Evolutionary conservation across 2,329 filamentous ascomycete genomes (phyloP), one percentile per base, ranked within the genome.

Genomic region (Colletotrichum viniferum): DNA sequence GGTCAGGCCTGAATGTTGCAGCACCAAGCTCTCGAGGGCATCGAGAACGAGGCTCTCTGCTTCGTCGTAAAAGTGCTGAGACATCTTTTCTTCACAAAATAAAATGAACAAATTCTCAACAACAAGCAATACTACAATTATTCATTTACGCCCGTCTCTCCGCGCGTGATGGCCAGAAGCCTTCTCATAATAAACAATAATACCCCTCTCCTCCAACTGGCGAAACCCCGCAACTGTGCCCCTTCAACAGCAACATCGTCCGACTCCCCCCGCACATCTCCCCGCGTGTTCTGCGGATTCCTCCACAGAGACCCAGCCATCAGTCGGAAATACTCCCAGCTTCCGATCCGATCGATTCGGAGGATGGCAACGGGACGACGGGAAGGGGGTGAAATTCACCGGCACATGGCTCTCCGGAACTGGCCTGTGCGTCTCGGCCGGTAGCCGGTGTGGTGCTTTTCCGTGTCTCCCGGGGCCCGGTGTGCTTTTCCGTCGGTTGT

Each of bases 1-100:
- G 81, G 88, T 88, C 14, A 98, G 87, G 1, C 96, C 96, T 6
- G 63, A 58, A 9, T 72, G 62, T 4, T 56, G 61, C 21, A 75
- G 18, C 6, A 63, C 69, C 16, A 75, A 14, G n/a, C 62, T 48
- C 56, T 76, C 73, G 32, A 76, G 69, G 32, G 73, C 73, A 43
- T 73, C 73, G 18, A 76, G 73, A n/a, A 69, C 63, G 16, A 76
- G 73, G 69, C 63, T 60, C 30, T 75, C 73, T 21, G 73, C 73
- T 68, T 75, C 69, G n/a, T 73, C 73, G 56, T 75, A 75, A 28
- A 73, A 73, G 63, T 75, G 73, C 9, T 63, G 66, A 7, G 69
- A 62, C 73, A 75, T 75, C 7, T 55, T 67, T 26, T 4, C 9
- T 18, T 24, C 14, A 43, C n/a, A 7, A 5, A 36, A 10, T 16